A percentile compares a stretch with the other conserved stretches of the same genome.
Evolutionary conservation across 495 filamentous ascomycete species (phyloP).

Genomic region (Cladorrhinum samala): DNA sequence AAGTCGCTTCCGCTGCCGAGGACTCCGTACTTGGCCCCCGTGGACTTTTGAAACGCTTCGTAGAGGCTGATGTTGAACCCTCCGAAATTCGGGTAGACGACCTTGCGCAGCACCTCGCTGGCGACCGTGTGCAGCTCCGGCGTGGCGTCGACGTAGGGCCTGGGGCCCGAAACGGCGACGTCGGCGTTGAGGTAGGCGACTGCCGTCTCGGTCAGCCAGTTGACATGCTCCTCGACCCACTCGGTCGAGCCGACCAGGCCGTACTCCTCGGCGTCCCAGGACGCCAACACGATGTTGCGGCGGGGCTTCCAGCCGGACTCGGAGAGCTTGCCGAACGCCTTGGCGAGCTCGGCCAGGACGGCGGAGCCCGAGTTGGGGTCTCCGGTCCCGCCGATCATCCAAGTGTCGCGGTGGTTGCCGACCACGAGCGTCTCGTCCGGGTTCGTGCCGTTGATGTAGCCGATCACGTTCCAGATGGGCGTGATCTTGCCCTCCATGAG

Average conservation of each 20-base stretch:
- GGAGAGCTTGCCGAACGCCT: constrained; percentile 67
- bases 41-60: constrained; percentile 58
- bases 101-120: constrained; percentile 56
- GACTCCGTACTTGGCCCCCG: constrained; percentile 51
- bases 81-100: constrained; percentile 45
- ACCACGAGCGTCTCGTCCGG: constrained; percentile 70
- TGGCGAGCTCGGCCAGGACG: constrained; percentile 69
- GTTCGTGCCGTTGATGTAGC: constrained; percentile 75
- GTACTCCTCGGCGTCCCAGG: constrained; percentile 86
- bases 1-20: constrained; percentile 81
- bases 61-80: constrained; percentile 54
- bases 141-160: constrained; percentile 63
- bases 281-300: constrained; percentile 78
- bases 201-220: constrained; percentile 67
- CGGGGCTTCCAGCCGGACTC: constrained; percentile 73
- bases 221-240: constrained; percentile 80
- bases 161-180: constrained; percentile 67
- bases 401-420: constrained; percentile 86
- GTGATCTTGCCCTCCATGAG: constrained; percentile 74
- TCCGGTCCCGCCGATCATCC: constrained; percentile 73
- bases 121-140: constrained; percentile 71
- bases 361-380: constrained; percentile 52
- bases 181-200: constrained; percentile 86
- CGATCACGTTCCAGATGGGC: constrained; percentile 83
- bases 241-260: constrained; percentile 83